Conservation (phyloP, 129 eudicot genomes). For the Flaveria brownii region DNA sequence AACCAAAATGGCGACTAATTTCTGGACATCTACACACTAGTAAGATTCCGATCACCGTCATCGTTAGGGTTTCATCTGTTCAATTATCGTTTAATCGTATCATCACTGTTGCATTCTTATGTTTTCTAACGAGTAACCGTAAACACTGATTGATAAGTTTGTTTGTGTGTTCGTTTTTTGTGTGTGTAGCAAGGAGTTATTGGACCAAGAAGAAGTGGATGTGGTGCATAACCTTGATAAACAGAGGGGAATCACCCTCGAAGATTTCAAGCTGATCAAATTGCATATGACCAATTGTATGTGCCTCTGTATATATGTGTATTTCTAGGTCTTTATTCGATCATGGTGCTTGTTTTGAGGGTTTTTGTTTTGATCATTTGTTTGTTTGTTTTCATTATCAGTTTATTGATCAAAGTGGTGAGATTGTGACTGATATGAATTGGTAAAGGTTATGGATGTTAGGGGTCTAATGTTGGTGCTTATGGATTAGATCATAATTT, state of each 20-base stretch:
- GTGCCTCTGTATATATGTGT: slow-evolving; percentile 7
- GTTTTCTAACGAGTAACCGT: not conserved
- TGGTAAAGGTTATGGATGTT: not conserved
- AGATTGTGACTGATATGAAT: slow-evolving; percentile 3
- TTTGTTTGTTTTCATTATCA: slow-evolving; percentile 8
- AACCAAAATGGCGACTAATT: slow-evolving; percentile 88
- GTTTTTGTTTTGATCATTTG: slow-evolving; percentile 3
- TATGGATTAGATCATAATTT: slow-evolving; percentile 2
- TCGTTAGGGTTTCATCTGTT: slow-evolving; percentile 14
- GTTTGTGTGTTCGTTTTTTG: not conserved
- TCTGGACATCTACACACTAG: slow-evolving; percentile 97
- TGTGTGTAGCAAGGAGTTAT: slow-evolving; percentile 59
- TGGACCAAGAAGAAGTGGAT: slow-evolving; percentile 92
- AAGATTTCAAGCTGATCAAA: slow-evolving; percentile 92
- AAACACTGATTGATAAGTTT: not conserved
- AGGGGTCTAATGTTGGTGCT: not conserved
- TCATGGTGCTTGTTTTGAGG: not conserved
- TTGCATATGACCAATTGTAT: slow-evolving; percentile 85
- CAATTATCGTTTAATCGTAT: slow-evolving; percentile 14
- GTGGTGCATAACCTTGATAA: slow-evolving; percentile 76
- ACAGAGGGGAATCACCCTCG: slow-evolving; percentile 81
- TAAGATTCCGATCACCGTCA: slow-evolving; percentile 37
- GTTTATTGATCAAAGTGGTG: slow-evolving; percentile 12
- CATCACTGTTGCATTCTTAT: not conserved
- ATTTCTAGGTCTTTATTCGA: slow-evolving; percentile 2